These are phyloP conservation scores for Gastroboletus turbinatus DNA, from an alignment of 1,284 basidiomycete species.

Conservation along the genomic window DNA sequence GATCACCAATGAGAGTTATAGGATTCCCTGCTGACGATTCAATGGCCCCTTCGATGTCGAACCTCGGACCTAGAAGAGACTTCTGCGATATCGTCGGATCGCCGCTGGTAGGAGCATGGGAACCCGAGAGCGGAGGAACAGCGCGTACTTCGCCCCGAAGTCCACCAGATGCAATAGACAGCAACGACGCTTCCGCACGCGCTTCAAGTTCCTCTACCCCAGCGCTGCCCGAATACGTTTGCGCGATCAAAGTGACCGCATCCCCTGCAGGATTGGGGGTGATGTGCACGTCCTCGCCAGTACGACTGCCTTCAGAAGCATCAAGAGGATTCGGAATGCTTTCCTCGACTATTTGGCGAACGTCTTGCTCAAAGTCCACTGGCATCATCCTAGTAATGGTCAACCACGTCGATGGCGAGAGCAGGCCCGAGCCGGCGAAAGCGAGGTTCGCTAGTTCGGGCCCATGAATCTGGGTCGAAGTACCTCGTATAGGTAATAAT, in stretches of 20 bases:
- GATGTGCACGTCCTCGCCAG: background rate
- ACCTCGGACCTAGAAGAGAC: background rate
- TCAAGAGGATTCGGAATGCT: background rate
- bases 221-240: background rate
- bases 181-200: background rate
- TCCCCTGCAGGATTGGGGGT: background rate
- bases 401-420: background rate
- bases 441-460: conserved; percentile 2
- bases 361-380: conserved; percentile 1
- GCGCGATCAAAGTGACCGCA: background rate
- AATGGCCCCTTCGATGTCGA: conserved; percentile 1
- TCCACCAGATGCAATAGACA: background rate
- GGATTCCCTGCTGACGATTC: background rate
- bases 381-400: conserved; percentile 3
- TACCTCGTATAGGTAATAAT: conserved; percentile 18
- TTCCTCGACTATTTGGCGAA: background rate
- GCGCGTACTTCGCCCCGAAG: background rate
- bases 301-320: background rate
- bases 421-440: background rate
- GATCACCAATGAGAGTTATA: background rate
- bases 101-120: background rate
- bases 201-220: background rate
- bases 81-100: background rate
- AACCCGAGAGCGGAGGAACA: background rate
- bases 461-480: conserved; percentile 5